Percentiles rank a stretch among this genome's conserved stretches.
phyloP scores from a whole-genome alignment of 495 filamentous ascomycete genomes.

The Neurospora sp. region DNA sequence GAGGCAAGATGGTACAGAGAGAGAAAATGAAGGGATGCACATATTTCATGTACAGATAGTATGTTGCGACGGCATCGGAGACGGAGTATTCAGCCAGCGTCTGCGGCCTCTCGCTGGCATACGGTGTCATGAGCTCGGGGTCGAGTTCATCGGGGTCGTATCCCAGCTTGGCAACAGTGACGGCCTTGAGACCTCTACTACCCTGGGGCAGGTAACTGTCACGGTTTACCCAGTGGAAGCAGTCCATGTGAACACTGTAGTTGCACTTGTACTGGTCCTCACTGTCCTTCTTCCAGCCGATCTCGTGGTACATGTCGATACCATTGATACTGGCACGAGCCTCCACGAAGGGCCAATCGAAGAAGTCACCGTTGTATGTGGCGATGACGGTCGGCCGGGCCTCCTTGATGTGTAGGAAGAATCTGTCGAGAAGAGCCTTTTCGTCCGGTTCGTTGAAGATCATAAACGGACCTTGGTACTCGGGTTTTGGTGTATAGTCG shows the following conservation, averaged over 20 bases:
- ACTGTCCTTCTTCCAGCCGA: constrained; percentile 87
- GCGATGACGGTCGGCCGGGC: constrained; percentile 92
- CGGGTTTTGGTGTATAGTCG: constrained; percentile 94
- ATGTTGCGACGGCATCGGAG: constrained; percentile 96
- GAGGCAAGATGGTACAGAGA: constrained; percentile 88
- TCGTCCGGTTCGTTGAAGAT: constrained; percentile 98
- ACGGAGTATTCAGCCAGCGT: constrained; percentile 96
- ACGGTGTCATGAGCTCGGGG: constrained; percentile 94
- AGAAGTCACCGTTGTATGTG: constrained; percentile 99
- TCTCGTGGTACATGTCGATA: constrained; percentile 99
- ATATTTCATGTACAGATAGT: constrained; percentile 99
- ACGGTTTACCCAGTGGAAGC: constrained; percentile 96
- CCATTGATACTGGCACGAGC: constrained; percentile 81
- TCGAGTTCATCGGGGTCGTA: constrained; percentile 98
- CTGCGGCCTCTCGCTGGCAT: constrained; percentile 85
- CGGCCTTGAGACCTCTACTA: constrained; percentile 93
- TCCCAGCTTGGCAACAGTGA: constrained; percentile 93
- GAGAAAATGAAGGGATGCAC: constrained; percentile 99
- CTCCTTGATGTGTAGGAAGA: constrained; percentile 93
- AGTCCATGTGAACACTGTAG: constrained; percentile 97
- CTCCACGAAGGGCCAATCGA: constrained; percentile 99
- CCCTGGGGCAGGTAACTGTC: constrained; percentile 97
- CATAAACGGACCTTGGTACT: constrained; percentile 90
- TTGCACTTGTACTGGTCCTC: constrained; percentile 94
- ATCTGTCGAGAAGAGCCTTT: constrained; percentile 75